Base-by-base conservation (phyloP, 2,329 filamentous ascomycete genomes). In the Chrysosporium keratinophilum region DNA sequence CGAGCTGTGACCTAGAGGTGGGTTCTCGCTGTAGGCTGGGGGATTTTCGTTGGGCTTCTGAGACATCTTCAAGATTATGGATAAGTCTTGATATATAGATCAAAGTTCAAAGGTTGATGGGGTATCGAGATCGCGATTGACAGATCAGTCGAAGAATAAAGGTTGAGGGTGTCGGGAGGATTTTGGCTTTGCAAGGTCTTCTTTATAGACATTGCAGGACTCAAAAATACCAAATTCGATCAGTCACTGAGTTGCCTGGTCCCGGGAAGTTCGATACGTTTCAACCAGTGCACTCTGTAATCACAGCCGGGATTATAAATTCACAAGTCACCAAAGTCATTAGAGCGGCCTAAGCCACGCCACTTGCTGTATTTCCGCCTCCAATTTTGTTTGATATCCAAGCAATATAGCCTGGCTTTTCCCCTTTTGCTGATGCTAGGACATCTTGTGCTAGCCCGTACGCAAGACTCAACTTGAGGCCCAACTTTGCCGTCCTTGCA, bases 401-500 rank as follows among this genome's bases (percentile, higher is more conserved):
- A 20, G 55, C 39, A 57, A 94, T 73, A 67, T 94, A 95, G 17
- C 81, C 81, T 34, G 90, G 80, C 52, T 76, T 80, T 62, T 86
- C 82, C 52, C 88, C 88, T 66, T 81, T 84, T 50, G 81, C 71
- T 56, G 83, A 74, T 51, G 82, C 81, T 34, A 93, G 68, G 10
- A 77, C 71, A 71, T 97, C 91, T 70, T 97, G 90, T 55, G 85
- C 68, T 37, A 91, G 74, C 20, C 91, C 91, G 70, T 88, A 97
- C 6, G 74, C 79, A 35, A 95, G 65, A 17, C 91, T 90, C 59
- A 89, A 83, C 61, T 85, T 75, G 44, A 96, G 74, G 1, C 89
- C 91, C 61, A 86, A 80, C 65, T 83, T 87, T 49, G 89, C 88
- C 42, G 88, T 93, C 58, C 85, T 79, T 15, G 84, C 85, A 40